Conservation (phyloP, 2,329 filamentous ascomycete genomes). For the Hypomyces perniciosus region DNA sequence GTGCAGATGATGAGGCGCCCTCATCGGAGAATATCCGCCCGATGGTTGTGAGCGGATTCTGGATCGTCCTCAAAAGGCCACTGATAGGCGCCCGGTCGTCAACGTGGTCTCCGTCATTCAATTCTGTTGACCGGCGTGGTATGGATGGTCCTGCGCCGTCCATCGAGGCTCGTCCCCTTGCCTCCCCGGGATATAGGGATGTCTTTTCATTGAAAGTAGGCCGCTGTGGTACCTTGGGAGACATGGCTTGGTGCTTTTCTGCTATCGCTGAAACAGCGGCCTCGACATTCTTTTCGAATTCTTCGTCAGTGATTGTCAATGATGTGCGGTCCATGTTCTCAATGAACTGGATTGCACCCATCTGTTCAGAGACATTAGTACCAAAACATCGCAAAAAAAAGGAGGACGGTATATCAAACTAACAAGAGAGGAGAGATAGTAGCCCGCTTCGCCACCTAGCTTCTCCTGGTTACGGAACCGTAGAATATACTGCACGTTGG, state of each 20-base stretch:
- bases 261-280: constrained; percentile 92
- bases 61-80: constrained; percentile 82
- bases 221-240: constrained; percentile 37
- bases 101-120: constrained; percentile 45
- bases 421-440: constrained; percentile 91
- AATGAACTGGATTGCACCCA: constrained; percentile 94
- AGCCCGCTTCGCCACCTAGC: constrained; percentile 92
- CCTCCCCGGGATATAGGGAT: constrained; percentile 18
- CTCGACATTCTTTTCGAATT: constrained; percentile 96
- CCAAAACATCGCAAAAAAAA: neutral
- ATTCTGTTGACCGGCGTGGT: constrained; percentile 50
- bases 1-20: constrained; percentile 36
- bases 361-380: constrained; percentile 36
- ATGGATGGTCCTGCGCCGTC: constrained; percentile 30
- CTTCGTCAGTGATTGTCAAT: constrained; percentile 86
- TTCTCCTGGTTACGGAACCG: constrained; percentile 97
- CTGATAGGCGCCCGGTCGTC: constrained; percentile 78
- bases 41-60: constrained; percentile 83
- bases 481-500: constrained; percentile 96
- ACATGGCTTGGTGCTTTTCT: constrained; percentile 66
- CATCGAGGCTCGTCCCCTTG: constrained; percentile 36
- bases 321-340: constrained; percentile 93
- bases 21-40: constrained; percentile 87
- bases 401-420: constrained; percentile 19
- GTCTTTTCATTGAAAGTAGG: constrained; percentile 41